Evolutionary conservation across 164 flowering plant genomes (phyloP).

Genomic region (Buxus sempervirens): DNA sequence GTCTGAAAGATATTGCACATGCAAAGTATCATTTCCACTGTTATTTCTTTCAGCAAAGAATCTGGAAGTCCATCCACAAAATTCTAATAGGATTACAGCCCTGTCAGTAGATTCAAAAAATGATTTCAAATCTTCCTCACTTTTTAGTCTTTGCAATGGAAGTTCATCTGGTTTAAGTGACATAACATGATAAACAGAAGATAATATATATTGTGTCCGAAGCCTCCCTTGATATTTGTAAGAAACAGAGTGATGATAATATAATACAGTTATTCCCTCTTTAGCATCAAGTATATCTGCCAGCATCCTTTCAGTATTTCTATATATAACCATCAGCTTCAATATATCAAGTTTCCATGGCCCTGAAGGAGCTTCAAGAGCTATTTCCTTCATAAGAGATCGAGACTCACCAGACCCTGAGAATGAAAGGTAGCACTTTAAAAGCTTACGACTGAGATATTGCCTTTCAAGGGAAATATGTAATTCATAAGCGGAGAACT

Average conservation of each 20-base stretch:
- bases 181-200: constrained; percentile 45
- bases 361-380: constrained; percentile 27
- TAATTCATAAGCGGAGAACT: background rate
- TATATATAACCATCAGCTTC: constrained; percentile 61
- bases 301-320: constrained; percentile 55
- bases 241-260: constrained; percentile 52
- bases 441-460: background rate
- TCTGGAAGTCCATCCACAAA: constrained; percentile 80
- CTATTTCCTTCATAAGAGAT: constrained; percentile 66
- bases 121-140: constrained; percentile 42
- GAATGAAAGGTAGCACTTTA: constrained; percentile 1
- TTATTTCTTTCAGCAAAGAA: constrained; percentile 37
- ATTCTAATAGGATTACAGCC: constrained; percentile 68
- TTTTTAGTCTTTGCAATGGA: constrained; percentile 48
- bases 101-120: constrained; percentile 75
- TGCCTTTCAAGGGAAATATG: background rate
- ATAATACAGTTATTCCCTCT: constrained; percentile 50
- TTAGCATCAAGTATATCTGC: constrained; percentile 69
- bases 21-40: constrained; percentile 29
- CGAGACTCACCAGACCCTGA: constrained; percentile 93
- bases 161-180: constrained; percentile 49
- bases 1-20: constrained; percentile 18
- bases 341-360: constrained; percentile 31
- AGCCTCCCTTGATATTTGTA: constrained; percentile 75
- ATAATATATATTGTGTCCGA: constrained; percentile 50